Evolutionary conservation across 2,329 filamentous ascomycete species (phyloP).

Genomic region (Stachybotrys elegans): DNA sequence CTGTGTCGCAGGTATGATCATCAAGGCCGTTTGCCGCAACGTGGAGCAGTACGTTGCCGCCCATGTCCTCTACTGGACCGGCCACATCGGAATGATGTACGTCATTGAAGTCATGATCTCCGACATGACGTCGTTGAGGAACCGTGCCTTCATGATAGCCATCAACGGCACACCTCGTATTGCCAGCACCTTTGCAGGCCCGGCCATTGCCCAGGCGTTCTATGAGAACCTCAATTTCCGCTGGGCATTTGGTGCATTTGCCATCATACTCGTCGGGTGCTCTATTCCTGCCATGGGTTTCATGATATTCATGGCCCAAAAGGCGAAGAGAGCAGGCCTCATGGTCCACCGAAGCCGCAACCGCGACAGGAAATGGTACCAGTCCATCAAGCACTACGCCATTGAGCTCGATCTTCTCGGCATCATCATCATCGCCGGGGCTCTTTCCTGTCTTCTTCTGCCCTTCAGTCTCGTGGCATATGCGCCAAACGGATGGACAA

Average conservation of each 20-base stretch:
- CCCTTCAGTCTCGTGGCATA: constrained; percentile 36
- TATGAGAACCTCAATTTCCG: constrained; percentile 19
- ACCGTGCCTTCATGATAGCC: constrained; percentile 25
- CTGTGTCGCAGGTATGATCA: constrained; percentile 38
- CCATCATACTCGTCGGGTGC: constrained; percentile 36
- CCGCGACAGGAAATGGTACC: constrained; percentile 29
- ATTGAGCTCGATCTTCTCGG: constrained; percentile 31
- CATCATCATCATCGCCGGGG: constrained; percentile 50
- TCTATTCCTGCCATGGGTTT: background rate
- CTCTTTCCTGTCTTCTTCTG: constrained; percentile 48
- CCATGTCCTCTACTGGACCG: constrained; percentile 55
- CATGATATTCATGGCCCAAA: constrained; percentile 1
- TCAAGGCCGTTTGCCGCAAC: constrained; percentile 53
- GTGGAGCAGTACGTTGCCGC: constrained; percentile 38
- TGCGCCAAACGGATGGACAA: constrained; percentile 28
- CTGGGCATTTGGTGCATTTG: constrained; percentile 48
- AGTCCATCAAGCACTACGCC: background rate
- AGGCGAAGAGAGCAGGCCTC: constrained; percentile 15
- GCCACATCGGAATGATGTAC: constrained; percentile 27
- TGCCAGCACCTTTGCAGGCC: constrained; percentile 27
- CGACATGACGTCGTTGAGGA: constrained; percentile 23
- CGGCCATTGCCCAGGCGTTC: constrained; percentile 18
- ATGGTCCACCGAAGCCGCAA: constrained; percentile 3
- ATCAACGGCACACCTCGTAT: constrained; percentile 29
- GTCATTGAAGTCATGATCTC: constrained; percentile 24